Evolutionary conservation across 2,329 filamentous ascomycete genomes (phyloP).

Genomic region (Ceratocystis diversiconidia): DNA sequence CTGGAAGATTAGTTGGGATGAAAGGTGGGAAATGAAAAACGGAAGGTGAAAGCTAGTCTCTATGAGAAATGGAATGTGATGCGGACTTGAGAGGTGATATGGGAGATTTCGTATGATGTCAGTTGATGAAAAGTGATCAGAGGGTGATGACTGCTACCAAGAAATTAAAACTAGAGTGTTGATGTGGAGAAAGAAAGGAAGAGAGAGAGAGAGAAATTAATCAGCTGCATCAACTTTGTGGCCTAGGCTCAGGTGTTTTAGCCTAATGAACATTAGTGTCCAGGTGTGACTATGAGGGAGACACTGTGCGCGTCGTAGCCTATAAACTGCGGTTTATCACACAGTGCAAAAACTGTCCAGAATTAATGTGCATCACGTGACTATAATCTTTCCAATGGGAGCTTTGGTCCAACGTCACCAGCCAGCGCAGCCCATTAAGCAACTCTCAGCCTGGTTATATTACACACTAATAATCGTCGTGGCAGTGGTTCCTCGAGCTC

Average conservation of each 20-base stretch:
- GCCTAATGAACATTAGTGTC: neutral
- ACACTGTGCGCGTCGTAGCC: neutral
- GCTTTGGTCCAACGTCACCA: constrained; percentile 1
- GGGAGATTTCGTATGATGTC: neutral
- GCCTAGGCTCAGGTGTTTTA: neutral
- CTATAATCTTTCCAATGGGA: neutral
- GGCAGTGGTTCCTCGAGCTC: neutral
- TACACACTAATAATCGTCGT: neutral
- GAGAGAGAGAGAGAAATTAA: constrained; percentile 1
- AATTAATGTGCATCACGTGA: neutral
- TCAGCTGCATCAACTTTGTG: constrained; percentile 5
- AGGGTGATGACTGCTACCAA: neutral
- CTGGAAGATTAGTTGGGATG: constrained; percentile 14
- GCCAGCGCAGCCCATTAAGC: neutral
- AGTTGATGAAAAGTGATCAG: neutral
- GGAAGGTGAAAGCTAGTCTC: neutral
- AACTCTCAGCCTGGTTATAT: neutral
- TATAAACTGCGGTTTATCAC: accelerated
- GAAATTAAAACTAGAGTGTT: neutral
- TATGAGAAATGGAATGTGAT: neutral
- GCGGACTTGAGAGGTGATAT: neutral
- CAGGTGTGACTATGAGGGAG: neutral
- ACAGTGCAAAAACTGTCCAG: neutral
- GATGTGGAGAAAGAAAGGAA: constrained; percentile 5
- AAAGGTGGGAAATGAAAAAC: neutral